phyloP scores from a whole-genome alignment of 805 yeast species.

The Nakazawaea laoshanensis region DNA sequence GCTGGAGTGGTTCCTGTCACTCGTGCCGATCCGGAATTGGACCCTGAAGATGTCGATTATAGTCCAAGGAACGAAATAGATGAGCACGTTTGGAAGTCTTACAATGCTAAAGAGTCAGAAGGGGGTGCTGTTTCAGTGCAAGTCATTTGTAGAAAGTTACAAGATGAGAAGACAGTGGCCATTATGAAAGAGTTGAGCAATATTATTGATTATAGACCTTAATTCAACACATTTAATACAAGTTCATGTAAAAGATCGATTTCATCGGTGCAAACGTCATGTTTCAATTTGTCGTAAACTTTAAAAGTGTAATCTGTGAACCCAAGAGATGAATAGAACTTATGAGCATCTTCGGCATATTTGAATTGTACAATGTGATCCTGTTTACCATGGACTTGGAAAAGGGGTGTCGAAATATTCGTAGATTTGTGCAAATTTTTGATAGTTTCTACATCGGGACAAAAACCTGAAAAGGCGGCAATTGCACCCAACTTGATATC shows the following conservation, averaged over 20 bases:
- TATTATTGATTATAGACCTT: constrained; percentile 6
- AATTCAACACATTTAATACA: no score
- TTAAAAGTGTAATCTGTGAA: constrained; percentile 38
- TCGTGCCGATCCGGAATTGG: constrained; percentile 36
- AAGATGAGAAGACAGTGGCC: constrained; percentile 46
- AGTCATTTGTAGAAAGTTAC: constrained; percentile 47
- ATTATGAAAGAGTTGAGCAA: constrained; percentile 8
- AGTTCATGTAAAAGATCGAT: not conserved
- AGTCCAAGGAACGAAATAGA: constrained; percentile 33
- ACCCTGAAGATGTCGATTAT: constrained; percentile 20
- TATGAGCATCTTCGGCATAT: constrained; percentile 30
- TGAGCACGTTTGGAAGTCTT: constrained; percentile 31
- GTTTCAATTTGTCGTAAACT: constrained; percentile 56
- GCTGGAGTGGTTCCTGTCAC: constrained; percentile 50
- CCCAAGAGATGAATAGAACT: constrained; percentile 41
- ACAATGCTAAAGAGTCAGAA: constrained; percentile 37
- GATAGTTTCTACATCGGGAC: constrained; percentile 28
- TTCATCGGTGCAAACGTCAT: no score
- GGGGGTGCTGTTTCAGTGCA: constrained; percentile 64
- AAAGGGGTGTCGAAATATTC: constrained; percentile 64
- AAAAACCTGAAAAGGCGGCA: constrained; percentile 70
- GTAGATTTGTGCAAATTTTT: constrained; percentile 18
- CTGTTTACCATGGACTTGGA: constrained; percentile 80
- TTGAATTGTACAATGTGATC: constrained; percentile 56
- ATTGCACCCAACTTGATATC: constrained; percentile 72